Conservation (phyloP, 768 basidiomycete genomes). For the Pleurotus platypus region DNA sequence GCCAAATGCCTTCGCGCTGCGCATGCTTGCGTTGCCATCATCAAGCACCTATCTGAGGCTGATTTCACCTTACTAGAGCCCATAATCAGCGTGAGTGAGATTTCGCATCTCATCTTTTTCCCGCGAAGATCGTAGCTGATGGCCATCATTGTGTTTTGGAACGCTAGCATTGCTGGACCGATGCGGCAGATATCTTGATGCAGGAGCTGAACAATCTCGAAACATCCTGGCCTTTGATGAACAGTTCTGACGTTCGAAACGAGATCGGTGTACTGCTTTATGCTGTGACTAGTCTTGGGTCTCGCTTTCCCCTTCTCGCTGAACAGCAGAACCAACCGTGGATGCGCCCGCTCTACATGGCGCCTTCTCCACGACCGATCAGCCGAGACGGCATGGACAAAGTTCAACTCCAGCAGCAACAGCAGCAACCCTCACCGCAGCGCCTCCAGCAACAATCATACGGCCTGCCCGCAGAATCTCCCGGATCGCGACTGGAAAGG, state of each 20-base stretch:
- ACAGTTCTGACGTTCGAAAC: conserved; percentile 53
- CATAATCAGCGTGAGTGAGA: conserved; percentile 60
- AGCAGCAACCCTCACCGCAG: background rate
- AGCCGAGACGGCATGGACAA: conserved; percentile 2
- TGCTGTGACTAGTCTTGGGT: conserved; percentile 59
- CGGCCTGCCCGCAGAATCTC: conserved; percentile 1
- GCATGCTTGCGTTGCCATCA: conserved; percentile 52
- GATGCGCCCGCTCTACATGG: conserved; percentile 3
- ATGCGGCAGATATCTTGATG: conserved; percentile 62
- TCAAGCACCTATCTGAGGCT: conserved; percentile 58
- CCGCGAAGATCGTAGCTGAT: background rate
- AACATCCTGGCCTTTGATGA: conserved; percentile 58
- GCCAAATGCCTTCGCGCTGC: conserved; percentile 69
- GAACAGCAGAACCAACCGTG: background rate
- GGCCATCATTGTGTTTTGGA: conserved; percentile 3
- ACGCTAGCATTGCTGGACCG: conserved; percentile 67
- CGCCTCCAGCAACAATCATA: background rate
- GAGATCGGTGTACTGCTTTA: conserved; percentile 60
- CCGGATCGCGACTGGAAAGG: conserved; percentile 4
- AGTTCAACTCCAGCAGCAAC: background rate
- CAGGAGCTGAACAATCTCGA: conserved; percentile 64
- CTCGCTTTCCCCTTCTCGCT: conserved; percentile 59
- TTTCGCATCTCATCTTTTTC: background rate
- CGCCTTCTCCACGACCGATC: conserved; percentile 1
- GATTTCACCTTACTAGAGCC: conserved; percentile 77